Evolutionary conservation across 1,284 basidiomycete species (phyloP).

Genomic region (Sphagnurus paluster): DNA sequence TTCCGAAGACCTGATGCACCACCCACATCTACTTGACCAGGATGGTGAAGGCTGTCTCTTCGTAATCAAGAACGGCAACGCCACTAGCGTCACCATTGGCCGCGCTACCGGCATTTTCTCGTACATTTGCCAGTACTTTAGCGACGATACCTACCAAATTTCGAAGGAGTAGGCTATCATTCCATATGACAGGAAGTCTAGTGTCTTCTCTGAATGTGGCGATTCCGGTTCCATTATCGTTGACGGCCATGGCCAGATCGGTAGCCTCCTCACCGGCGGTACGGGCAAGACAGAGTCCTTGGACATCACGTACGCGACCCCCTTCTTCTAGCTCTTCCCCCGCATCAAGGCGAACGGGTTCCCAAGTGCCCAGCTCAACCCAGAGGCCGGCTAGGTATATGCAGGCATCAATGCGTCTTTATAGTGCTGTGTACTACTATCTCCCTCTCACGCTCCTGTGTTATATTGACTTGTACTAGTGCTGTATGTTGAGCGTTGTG

Average conservation of each 20-base stretch:
- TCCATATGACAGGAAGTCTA: conserved; percentile 25
- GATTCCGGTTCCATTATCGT: conserved; percentile 33
- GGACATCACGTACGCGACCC: conserved; percentile 32
- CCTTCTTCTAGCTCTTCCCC: conserved; percentile 29
- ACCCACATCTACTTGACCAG: conserved; percentile 27
- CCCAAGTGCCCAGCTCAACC: no score
- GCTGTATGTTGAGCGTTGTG: no score
- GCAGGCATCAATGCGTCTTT: no score
- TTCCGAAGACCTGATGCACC: conserved; percentile 26
- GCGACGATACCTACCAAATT: conserved; percentile 22
- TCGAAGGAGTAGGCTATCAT: conserved; percentile 33
- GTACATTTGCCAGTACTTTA: conserved; percentile 23
- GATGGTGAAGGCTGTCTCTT: conserved; percentile 27
- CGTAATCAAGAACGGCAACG: conserved; percentile 33
- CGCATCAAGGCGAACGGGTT: no score
- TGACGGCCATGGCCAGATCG: conserved; percentile 26
- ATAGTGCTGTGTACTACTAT: no score
- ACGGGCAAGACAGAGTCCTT: conserved; percentile 16
- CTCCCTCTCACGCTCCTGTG: no score
- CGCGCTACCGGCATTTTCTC: conserved; percentile 31
- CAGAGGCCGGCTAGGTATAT: no score
- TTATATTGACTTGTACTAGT: no score
- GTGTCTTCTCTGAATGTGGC: conserved; percentile 28
- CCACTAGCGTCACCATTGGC: conserved; percentile 35
- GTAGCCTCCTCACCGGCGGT: conserved; percentile 25